A percentile compares a stretch with the other conserved stretches of the same genome.
Evolutionary conservation across 352 stramenopile genomes (phyloP).

Genomic region (Phytopythium cucurbitacearum): DNA sequence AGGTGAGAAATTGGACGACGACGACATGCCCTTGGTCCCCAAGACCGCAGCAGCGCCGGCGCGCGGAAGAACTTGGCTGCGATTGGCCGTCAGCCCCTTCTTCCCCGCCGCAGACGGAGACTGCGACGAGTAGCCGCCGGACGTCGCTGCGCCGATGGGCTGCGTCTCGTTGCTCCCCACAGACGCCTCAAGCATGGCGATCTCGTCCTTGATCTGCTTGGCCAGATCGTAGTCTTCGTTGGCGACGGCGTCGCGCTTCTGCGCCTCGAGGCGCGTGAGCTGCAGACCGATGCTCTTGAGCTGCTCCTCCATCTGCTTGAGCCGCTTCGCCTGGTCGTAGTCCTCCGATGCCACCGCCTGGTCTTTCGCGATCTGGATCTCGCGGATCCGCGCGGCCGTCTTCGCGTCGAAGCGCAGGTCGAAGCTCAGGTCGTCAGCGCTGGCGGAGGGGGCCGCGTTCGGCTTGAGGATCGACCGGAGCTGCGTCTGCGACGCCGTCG

Average conservation of each 20-base stretch:
- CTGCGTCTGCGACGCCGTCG: not conserved
- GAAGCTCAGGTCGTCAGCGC: slow-evolving; percentile 56
- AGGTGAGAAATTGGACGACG: slow-evolving; percentile 52
- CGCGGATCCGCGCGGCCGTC: slow-evolving; percentile 83
- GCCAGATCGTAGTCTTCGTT: slow-evolving; percentile 92
- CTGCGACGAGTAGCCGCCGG: not conserved
- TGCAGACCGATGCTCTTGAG: slow-evolving; percentile 88
- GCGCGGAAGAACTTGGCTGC: slow-evolving; percentile 45
- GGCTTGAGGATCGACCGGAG: slow-evolving; percentile 24
- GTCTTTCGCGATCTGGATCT: slow-evolving; percentile 85
- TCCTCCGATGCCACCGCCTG: slow-evolving; percentile 86
- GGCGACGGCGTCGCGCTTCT: slow-evolving; percentile 86
- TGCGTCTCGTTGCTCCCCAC: slow-evolving; percentile 59
- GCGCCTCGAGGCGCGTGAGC: slow-evolving; percentile 79
- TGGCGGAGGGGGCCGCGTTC: slow-evolving; percentile 1
- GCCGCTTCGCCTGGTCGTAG: slow-evolving; percentile 85
- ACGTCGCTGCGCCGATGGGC: slow-evolving; percentile 31
- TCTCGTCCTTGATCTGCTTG: slow-evolving; percentile 89
- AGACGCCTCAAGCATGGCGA: slow-evolving; percentile 59
- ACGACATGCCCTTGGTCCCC: slow-evolving; percentile 19
- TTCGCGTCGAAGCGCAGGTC: slow-evolving; percentile 89
- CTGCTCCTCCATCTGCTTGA: slow-evolving; percentile 85
- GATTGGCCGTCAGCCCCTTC: not conserved
- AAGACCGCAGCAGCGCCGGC: slow-evolving; percentile 27
- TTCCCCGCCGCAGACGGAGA: slow-evolving; percentile 2